Conservation (phyloP, 2,329 filamentous ascomycete species). For the Aspergillus sp. region DNA sequence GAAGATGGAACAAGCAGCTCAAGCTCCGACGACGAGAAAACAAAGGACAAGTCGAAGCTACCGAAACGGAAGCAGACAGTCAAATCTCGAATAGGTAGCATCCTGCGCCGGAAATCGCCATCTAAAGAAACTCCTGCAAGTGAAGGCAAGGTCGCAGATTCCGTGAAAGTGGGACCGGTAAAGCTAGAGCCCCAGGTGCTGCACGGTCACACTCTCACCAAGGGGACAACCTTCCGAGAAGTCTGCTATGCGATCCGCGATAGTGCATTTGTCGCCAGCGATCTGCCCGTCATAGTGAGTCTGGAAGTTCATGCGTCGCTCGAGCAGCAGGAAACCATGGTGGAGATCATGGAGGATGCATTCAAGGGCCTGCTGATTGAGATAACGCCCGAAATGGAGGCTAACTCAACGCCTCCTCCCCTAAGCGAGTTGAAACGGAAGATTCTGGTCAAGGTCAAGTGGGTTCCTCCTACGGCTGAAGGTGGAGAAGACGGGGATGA, state of each 20-base stretch:
- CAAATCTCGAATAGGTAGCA: slow-evolving; percentile 29
- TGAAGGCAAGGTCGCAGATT: neutral
- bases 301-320: slow-evolving; percentile 85
- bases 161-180: slow-evolving; percentile 16
- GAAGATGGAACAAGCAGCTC: slow-evolving; percentile 39
- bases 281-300: slow-evolving; percentile 86
- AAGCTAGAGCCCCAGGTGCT: slow-evolving; percentile 76
- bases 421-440: slow-evolving; percentile 75
- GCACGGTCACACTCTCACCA: slow-evolving; percentile 85
- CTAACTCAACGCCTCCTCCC: slow-evolving; percentile 62
- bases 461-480: slow-evolving; percentile 54
- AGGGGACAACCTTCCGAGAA: slow-evolving; percentile 82
- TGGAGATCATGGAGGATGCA: slow-evolving; percentile 87
- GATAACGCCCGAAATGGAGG: slow-evolving; percentile 60
- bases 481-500: slow-evolving; percentile 31
- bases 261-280: slow-evolving; percentile 74
- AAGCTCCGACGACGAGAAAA: slow-evolving; percentile 28
- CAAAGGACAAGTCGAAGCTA: slow-evolving; percentile 27
- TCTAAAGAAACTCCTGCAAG: neutral
- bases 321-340: slow-evolving; percentile 89
- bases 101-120: slow-evolving; percentile 27
- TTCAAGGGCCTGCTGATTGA: slow-evolving; percentile 79
- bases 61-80: slow-evolving; percentile 29
- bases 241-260: slow-evolving; percentile 82
- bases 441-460: slow-evolving; percentile 84